These are phyloP conservation scores for Zopfia rhizophila DNA, from an alignment of 2,329 filamentous ascomycete species.

Conservation along the genomic window DNA sequence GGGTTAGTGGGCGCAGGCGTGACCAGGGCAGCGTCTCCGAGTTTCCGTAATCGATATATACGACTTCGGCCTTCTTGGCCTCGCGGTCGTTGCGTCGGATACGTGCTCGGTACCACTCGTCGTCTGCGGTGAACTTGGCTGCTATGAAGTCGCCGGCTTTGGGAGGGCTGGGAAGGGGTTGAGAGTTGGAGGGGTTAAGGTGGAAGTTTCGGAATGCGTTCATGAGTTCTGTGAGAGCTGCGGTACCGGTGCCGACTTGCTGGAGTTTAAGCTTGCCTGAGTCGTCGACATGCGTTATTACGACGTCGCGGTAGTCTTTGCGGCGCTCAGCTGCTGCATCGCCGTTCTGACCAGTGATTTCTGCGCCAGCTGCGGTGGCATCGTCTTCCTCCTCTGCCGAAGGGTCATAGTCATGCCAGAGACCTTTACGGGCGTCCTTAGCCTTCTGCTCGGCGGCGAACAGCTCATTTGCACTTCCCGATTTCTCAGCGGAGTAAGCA, in stretches of 20 bases:
- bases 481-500: conserved; percentile 94
- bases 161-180: conserved; percentile 76
- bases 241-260: conserved; percentile 86
- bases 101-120: conserved; percentile 93
- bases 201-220: conserved; percentile 92
- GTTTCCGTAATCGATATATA: conserved; percentile 98
- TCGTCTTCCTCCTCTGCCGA: conserved; percentile 77
- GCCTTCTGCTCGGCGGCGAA: conserved; percentile 87
- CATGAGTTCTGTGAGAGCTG: conserved; percentile 88
- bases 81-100: conserved; percentile 93
- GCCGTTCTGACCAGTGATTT: conserved; percentile 58
- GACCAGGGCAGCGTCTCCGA: conserved; percentile 88
- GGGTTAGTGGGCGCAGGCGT: conserved; percentile 80
- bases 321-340: conserved; percentile 70
- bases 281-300: conserved; percentile 88
- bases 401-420: conserved; percentile 96
- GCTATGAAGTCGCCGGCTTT: conserved; percentile 93
- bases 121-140: conserved; percentile 88
- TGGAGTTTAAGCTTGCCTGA: conserved; percentile 90
- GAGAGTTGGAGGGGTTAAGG: conserved; percentile 81
- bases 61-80: conserved; percentile 83
- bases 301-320: conserved; percentile 93
- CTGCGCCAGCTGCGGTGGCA: conserved; percentile 60
- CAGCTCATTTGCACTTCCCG: conserved; percentile 87
- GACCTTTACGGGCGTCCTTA: conserved; percentile 85